phyloP scores from a whole-genome alignment of 176 grass and related monocot genomes.

The Leersia perrieri region DNA sequence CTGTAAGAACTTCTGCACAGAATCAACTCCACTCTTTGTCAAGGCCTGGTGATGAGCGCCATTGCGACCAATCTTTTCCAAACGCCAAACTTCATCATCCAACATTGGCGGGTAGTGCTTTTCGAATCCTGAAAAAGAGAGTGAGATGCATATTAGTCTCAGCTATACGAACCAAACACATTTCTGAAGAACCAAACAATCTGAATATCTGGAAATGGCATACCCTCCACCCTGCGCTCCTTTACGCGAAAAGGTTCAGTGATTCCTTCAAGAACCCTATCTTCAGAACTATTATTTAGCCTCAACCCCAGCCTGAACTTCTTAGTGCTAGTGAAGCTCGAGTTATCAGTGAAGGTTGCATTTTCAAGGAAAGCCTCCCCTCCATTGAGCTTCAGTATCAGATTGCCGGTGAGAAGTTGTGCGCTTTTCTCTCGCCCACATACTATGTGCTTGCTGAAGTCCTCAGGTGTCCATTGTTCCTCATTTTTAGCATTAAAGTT shows the following conservation, averaged over 20 bases:
- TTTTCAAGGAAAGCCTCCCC: conserved; percentile 44
- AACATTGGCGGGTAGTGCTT: conserved; percentile 49
- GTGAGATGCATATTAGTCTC: neutral
- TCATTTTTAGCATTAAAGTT: conserved; percentile 47
- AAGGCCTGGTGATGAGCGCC: conserved; percentile 38
- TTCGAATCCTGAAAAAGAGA: conserved; percentile 35
- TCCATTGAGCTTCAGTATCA: conserved; percentile 40
- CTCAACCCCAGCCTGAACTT: conserved; percentile 61
- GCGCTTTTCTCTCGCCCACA: conserved; percentile 36
- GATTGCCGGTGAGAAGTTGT: conserved; percentile 44
- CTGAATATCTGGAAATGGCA: neutral
- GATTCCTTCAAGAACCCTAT: conserved; percentile 55
- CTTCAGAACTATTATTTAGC: conserved; percentile 25
- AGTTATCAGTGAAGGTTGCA: conserved; percentile 61
- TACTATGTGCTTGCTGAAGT: conserved; percentile 52
- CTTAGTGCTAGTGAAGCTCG: conserved; percentile 55
- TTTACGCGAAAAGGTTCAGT: conserved; percentile 53
- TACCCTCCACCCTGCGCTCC: conserved; percentile 62
- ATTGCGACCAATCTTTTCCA: conserved; percentile 37
- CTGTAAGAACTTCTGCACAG: conserved; percentile 43
- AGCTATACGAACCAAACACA: neutral
- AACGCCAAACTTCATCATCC: conserved; percentile 48
- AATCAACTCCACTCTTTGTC: conserved; percentile 31
- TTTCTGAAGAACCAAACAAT: conserved; percentile 1
- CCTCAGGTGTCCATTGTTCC: conserved; percentile 47